Conservation (phyloP, 2,329 filamentous ascomycete genomes). For the Fusarium transvaalense region DNA sequence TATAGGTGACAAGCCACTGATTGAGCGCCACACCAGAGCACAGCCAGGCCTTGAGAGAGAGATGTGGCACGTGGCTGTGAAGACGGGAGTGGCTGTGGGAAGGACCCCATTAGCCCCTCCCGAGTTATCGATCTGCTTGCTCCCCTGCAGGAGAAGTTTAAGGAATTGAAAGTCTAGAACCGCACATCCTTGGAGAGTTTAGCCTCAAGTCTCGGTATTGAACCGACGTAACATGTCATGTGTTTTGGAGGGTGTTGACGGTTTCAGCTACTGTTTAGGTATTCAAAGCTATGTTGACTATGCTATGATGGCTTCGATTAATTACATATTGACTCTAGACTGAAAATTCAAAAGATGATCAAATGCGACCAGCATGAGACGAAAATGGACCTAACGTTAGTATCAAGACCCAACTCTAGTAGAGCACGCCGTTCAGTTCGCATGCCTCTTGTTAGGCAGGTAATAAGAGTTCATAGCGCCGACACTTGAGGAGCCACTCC, state of each 20-base stretch:
- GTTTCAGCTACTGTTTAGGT: neutral
- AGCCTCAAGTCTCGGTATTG: slow-evolving; percentile 11
- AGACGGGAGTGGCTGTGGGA: slow-evolving; percentile 45
- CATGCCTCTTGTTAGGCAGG: slow-evolving; percentile 33
- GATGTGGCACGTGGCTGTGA: slow-evolving; percentile 31
- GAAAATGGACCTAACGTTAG: slow-evolving; percentile 13
- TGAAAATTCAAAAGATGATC: neutral
- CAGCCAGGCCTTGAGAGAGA: slow-evolving; percentile 21
- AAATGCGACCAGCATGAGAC: neutral
- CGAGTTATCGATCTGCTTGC: slow-evolving; percentile 20
- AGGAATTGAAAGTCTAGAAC: slow-evolving; percentile 38
- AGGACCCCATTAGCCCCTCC: slow-evolving; percentile 9
- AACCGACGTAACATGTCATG: slow-evolving; percentile 6
- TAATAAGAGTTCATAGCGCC: slow-evolving; percentile 31
- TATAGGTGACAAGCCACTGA: neutral
- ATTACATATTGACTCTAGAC: neutral
- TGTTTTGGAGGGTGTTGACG: neutral
- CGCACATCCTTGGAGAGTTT: slow-evolving; percentile 32
- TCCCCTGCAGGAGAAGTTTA: slow-evolving; percentile 37
- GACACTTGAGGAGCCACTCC: slow-evolving; percentile 23
- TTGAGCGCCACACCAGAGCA: neutral
- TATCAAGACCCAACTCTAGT: slow-evolving; percentile 24
- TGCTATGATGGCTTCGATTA: neutral
- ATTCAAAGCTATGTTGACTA: neutral
- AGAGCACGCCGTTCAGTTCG: slow-evolving; percentile 31